These are phyloP conservation scores for Heterobasidion irregulare DNA, from an alignment of 1,284 basidiomycete genomes.

Conservation along the genomic window DNA sequence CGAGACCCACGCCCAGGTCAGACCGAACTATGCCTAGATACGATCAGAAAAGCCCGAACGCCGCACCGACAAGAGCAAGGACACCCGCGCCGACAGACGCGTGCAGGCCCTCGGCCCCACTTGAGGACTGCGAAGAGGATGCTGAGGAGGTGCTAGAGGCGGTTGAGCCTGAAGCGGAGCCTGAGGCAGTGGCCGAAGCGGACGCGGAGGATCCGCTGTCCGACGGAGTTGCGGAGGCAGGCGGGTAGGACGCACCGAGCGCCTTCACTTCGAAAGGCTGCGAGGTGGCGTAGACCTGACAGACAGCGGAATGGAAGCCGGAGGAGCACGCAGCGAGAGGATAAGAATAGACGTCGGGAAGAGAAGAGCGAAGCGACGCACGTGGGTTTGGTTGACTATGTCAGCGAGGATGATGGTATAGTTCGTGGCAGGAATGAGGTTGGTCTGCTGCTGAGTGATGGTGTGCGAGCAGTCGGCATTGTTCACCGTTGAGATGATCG, in stretches of 20 bases:
- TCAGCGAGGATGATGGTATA: constrained; percentile 56
- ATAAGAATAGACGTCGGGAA: constrained; percentile 2
- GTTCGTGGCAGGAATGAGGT: constrained; percentile 32
- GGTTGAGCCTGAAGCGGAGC: constrained; percentile 16
- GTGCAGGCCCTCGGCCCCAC: neutral
- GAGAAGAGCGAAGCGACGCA: constrained; percentile 19
- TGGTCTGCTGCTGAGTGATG: constrained; percentile 39
- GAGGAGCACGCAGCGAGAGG: neutral
- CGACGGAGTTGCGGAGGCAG: constrained; percentile 28
- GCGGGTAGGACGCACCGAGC: constrained; percentile 52
- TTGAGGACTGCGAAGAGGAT: constrained; percentile 9
- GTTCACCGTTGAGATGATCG: constrained; percentile 40
- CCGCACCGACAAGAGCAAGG: constrained; percentile 18
- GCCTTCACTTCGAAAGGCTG: constrained; percentile 62
- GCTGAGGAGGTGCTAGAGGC: constrained; percentile 15
- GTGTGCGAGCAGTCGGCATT: constrained; percentile 55
- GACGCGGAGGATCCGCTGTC: constrained; percentile 15
- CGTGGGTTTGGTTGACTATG: constrained; percentile 46
- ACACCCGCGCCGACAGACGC: constrained; percentile 14
- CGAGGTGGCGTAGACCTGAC: constrained; percentile 56
- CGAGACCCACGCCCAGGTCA: no score
- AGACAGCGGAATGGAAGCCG: neutral
- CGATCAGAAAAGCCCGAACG: constrained; percentile 15
- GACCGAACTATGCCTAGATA: no score
- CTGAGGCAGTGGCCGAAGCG: constrained; percentile 15